phyloP scores from a whole-genome alignment of 169 alveolate species.

The Perkinsus chesapeaki region DNA sequence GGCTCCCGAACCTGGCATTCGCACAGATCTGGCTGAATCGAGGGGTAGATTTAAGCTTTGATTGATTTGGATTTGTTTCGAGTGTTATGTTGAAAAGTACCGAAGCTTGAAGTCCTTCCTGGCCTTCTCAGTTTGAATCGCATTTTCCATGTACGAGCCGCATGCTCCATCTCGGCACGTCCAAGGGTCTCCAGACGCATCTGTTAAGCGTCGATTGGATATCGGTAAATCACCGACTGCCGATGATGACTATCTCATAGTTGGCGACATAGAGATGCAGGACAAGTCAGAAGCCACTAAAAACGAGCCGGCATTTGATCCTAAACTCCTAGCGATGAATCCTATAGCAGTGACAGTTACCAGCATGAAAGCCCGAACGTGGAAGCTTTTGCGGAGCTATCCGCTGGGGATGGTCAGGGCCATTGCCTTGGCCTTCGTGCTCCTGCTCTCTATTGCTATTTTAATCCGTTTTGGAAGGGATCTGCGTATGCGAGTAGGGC shows the following conservation, averaged over 20 bases:
- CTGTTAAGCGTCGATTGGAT: background rate
- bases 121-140: too few relatives aligned
- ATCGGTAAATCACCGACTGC: background rate
- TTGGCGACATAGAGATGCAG: background rate
- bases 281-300: background rate
- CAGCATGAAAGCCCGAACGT: background rate
- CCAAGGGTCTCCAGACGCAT: too few relatives aligned
- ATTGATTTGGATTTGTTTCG: too few relatives aligned
- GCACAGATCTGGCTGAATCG: too few relatives aligned
- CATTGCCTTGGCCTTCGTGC: background rate
- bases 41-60: too few relatives aligned
- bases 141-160: too few relatives aligned
- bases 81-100: too few relatives aligned
- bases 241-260: background rate
- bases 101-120: too few relatives aligned
- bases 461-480: background rate
- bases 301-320: background rate
- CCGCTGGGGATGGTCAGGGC: background rate
- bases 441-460: background rate
- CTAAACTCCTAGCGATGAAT: background rate
- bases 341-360: background rate
- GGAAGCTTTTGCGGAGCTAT: background rate
- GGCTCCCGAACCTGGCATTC: too few relatives aligned
- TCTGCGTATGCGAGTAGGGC: background rate
- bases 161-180: too few relatives aligned